phyloP scores from a whole-genome alignment of 1,284 basidiomycete species.

The Stereum hirsutum region DNA sequence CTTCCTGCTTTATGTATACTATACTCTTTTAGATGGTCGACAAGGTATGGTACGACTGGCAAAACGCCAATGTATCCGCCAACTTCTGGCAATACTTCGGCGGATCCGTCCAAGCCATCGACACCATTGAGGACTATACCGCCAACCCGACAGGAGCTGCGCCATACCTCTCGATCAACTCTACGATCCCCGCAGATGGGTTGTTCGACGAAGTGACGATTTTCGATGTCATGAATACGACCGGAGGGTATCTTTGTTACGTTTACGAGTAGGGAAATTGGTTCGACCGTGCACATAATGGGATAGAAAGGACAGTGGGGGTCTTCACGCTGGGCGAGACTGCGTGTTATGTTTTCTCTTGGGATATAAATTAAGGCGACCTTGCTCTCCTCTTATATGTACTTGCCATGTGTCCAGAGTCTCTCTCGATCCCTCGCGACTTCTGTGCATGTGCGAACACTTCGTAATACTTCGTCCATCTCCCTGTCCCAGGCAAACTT shows the following conservation, averaged over 20 bases:
- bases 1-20: no score
- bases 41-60: conserved; percentile 31
- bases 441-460: neutral
- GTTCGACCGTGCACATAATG: neutral
- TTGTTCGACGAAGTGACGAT: conserved; percentile 21
- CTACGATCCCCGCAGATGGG: conserved; percentile 21
- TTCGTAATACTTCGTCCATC: no score
- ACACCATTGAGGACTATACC: conserved; percentile 15
- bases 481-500: no score
- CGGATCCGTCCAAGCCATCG: conserved; percentile 20
- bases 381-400: neutral
- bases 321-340: no score
- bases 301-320: no score
- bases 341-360: no score
- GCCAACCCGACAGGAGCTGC: conserved; percentile 25
- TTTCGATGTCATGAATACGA: conserved; percentile 23
- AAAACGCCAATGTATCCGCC: conserved; percentile 15
- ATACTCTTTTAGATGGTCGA: conserved; percentile 34
- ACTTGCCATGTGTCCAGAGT: no score
- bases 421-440: no score
- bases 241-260: conserved; percentile 24
- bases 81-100: conserved; percentile 23
- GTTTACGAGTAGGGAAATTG: conserved; percentile 20
- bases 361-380: neutral
- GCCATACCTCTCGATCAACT: conserved; percentile 21